Percentiles rank a stretch among this genome's conserved stretches.
phyloP scores from a whole-genome alignment of 139 green algal genomes.

The Chlamydomonas schloesseri region DNA sequence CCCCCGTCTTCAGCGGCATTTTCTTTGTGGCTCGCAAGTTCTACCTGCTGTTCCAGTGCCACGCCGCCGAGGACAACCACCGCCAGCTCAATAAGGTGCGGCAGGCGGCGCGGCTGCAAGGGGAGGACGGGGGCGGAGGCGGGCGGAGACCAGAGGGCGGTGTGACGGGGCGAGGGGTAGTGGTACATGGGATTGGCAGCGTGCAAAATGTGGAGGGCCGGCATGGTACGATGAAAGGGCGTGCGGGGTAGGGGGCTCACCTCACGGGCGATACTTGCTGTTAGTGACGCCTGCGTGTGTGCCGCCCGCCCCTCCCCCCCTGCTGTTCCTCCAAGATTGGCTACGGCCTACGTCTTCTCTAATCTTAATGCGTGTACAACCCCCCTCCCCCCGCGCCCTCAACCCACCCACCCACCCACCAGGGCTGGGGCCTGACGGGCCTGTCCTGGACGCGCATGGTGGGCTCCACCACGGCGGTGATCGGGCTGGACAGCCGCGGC shows the following conservation, averaged over 20 bases:
- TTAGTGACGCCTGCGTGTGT: too few species aligned
- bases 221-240: too few species aligned
- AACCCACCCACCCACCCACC: background rate
- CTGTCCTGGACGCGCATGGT: slow-evolving; percentile 39
- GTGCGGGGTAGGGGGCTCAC: too few species aligned
- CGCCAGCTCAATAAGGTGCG: slow-evolving; percentile 29
- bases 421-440: slow-evolving; percentile 47
- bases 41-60: slow-evolving; percentile 76
- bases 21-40: slow-evolving; percentile 66
- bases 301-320: background rate
- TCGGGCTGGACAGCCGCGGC: slow-evolving; percentile 58
- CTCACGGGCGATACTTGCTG: too few species aligned
- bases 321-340: too few species aligned
- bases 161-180: too few species aligned
- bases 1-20: slow-evolving; percentile 67
- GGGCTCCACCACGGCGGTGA: slow-evolving; percentile 49
- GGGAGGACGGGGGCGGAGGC: background rate
- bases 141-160: too few species aligned
- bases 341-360: too few species aligned
- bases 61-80: slow-evolving; percentile 52
- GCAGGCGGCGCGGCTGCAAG: too few species aligned
- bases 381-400: background rate
- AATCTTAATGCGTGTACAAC: too few species aligned
- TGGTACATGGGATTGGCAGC: too few species aligned
- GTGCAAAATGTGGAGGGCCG: too few species aligned